These are phyloP conservation scores for Trichophyton rubrum DNA, from an alignment of 2,329 filamentous ascomycete species.

Conservation along the genomic window DNA sequence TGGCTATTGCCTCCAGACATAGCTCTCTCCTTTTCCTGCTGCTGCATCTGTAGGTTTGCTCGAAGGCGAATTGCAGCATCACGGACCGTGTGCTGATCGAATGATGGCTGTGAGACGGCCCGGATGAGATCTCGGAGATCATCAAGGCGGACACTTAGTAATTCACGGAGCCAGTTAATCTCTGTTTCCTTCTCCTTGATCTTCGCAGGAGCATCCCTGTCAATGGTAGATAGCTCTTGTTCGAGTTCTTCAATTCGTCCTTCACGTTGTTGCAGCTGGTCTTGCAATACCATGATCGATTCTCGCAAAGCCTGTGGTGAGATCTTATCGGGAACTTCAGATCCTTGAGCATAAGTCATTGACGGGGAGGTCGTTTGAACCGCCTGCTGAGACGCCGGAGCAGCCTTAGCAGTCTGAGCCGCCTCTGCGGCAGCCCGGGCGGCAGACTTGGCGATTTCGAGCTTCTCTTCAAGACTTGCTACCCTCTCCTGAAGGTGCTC, in stretches of 20 bases:
- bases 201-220: conserved; percentile 67
- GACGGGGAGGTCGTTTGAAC: conserved; percentile 38
- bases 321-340: conserved; percentile 64
- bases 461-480: conserved; percentile 72
- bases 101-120: conserved; percentile 59
- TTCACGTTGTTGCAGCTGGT: conserved; percentile 91
- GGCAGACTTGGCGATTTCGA: conserved; percentile 79
- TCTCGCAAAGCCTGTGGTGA: conserved; percentile 90
- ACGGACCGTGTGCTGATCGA: conserved; percentile 66
- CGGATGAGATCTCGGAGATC: conserved; percentile 87
- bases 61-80: conserved; percentile 87
- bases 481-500: conserved; percentile 79
- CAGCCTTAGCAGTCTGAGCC: conserved; percentile 43
- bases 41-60: conserved; percentile 94
- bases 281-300: conserved; percentile 90
- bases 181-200: conserved; percentile 88
- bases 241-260: conserved; percentile 79
- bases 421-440: conserved; percentile 71
- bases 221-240: conserved; percentile 52
- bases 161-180: conserved; percentile 86
- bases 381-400: conserved; percentile 21
- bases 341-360: conserved; percentile 31
- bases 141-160: conserved; percentile 77
- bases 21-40: conserved; percentile 81
- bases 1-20: conserved; percentile 52